phyloP scores from a whole-genome alignment of 345 rosid genomes.

The Trapa bicornis region DNA sequence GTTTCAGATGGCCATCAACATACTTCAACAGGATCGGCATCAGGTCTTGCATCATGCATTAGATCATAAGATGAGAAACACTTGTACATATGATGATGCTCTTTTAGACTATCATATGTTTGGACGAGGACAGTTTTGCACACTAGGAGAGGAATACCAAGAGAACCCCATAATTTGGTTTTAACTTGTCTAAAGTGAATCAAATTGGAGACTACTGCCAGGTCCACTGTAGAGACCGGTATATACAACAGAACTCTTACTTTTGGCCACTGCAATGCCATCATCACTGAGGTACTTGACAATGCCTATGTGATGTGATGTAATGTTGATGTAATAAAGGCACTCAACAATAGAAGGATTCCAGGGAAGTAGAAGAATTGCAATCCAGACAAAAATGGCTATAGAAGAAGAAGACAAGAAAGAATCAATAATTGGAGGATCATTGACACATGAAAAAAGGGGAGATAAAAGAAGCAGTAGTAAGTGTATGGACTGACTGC shows the following conservation, averaged over 20 bases:
- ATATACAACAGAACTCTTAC: too few relatives aligned
- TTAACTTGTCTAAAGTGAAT: too few relatives aligned
- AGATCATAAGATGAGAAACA: background rate
- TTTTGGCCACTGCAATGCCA: too few relatives aligned
- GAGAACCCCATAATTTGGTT: too few relatives aligned
- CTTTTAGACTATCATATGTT: background rate
- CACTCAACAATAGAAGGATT: background rate
- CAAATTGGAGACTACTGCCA: too few relatives aligned
- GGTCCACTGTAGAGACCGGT: too few relatives aligned
- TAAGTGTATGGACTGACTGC: constrained; percentile 1
- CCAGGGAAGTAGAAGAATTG: background rate
- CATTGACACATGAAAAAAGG: background rate
- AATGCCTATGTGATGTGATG: too few relatives aligned
- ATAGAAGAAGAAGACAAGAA: background rate
- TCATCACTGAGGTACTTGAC: too few relatives aligned
- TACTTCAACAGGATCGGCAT: constrained; percentile 59
- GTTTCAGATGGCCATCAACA: constrained; percentile 60
- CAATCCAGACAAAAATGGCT: background rate
- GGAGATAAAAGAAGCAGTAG: constrained; percentile 2
- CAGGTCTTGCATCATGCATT: constrained; percentile 68
- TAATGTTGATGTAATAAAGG: background rate
- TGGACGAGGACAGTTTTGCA: background rate
- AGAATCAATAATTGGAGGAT: background rate
- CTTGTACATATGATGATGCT: background rate
- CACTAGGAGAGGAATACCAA: background rate